Conservation (phyloP, 1,284 basidiomycete species). For the Mycena citricolor region DNA sequence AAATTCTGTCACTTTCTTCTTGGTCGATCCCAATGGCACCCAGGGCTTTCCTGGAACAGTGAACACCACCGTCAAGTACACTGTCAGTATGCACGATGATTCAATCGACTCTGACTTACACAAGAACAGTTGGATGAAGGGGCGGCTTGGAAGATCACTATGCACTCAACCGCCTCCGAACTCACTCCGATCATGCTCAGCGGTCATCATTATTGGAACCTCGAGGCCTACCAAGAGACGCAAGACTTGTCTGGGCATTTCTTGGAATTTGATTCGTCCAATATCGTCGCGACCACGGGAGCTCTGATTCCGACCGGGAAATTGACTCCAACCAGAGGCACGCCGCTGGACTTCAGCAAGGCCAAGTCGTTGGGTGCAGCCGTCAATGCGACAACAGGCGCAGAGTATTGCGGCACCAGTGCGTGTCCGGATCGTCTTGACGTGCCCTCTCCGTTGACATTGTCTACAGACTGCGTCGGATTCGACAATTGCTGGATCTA, state of each 20-base stretch:
- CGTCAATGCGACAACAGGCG: slow-evolving; percentile 36
- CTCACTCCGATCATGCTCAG: slow-evolving; percentile 49
- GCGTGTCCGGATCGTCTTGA: slow-evolving; percentile 8
- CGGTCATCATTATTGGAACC: slow-evolving; percentile 46
- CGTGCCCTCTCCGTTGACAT: not conserved
- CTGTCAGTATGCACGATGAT: slow-evolving; percentile 3
- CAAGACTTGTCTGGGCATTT: slow-evolving; percentile 43
- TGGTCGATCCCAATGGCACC: slow-evolving; percentile 42
- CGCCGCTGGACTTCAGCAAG: slow-evolving; percentile 45
- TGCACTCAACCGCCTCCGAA: slow-evolving; percentile 39
- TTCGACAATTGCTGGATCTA: slow-evolving; percentile 51
- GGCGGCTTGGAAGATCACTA: slow-evolving; percentile 42
- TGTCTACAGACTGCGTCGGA: slow-evolving; percentile 38
- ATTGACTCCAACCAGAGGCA: slow-evolving; percentile 37
- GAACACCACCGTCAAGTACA: slow-evolving; percentile 30
- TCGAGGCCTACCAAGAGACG: slow-evolving; percentile 46
- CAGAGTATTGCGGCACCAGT: slow-evolving; percentile 44
- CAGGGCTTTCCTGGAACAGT: slow-evolving; percentile 50
- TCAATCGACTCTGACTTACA: not conserved
- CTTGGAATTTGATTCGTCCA: slow-evolving; percentile 38
- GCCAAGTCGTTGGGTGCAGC: slow-evolving; percentile 41
- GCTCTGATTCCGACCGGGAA: slow-evolving; percentile 46
- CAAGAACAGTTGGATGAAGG: slow-evolving; percentile 37
- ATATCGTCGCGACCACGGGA: slow-evolving; percentile 43
- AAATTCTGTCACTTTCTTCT: slow-evolving; percentile 39